These are phyloP conservation scores for Cnidoscolus chayamansa DNA, from an alignment of 441 rosid species.

Conservation along the genomic window DNA sequence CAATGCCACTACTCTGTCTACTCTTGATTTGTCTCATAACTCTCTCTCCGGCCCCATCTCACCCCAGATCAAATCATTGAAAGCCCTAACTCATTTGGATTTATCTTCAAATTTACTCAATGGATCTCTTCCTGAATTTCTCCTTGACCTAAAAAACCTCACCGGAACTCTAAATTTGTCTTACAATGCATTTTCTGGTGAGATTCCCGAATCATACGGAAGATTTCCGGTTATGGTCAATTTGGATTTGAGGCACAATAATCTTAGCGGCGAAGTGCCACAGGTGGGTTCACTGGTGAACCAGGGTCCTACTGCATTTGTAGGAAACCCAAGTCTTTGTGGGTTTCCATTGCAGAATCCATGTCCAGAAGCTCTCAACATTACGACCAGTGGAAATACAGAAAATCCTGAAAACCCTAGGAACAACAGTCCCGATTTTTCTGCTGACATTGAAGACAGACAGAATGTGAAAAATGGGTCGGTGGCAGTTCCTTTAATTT, in stretches of 20 bases:
- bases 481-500: conserved; percentile 51
- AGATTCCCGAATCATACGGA: conserved; percentile 66
- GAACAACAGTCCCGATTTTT: conserved; percentile 27
- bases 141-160: conserved; percentile 52
- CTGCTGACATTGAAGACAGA: conserved; percentile 19
- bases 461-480: conserved; percentile 36
- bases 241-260: conserved; percentile 73
- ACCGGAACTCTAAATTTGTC: conserved; percentile 71
- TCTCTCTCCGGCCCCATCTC: conserved; percentile 63
- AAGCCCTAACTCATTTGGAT: conserved; percentile 54
- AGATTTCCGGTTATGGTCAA: conserved; percentile 62
- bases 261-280: conserved; percentile 78
- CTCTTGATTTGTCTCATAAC: conserved; percentile 67
- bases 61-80: conserved; percentile 38
- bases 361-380: conserved; percentile 52
- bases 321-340: conserved; percentile 70
- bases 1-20: conserved; percentile 47
- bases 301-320: conserved; percentile 89
- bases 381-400: conserved; percentile 34
- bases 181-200: conserved; percentile 59
- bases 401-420: conserved; percentile 46
- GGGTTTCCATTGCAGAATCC: conserved; percentile 71
- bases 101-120: conserved; percentile 59
- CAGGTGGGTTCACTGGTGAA: conserved; percentile 68
- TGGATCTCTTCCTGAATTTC: conserved; percentile 67